A percentile compares a stretch with the other conserved stretches of the same genome.
These are phyloP conservation scores for Sicyos edulis DNA, from an alignment of 306 rosid species.

Conservation along the genomic window DNA sequence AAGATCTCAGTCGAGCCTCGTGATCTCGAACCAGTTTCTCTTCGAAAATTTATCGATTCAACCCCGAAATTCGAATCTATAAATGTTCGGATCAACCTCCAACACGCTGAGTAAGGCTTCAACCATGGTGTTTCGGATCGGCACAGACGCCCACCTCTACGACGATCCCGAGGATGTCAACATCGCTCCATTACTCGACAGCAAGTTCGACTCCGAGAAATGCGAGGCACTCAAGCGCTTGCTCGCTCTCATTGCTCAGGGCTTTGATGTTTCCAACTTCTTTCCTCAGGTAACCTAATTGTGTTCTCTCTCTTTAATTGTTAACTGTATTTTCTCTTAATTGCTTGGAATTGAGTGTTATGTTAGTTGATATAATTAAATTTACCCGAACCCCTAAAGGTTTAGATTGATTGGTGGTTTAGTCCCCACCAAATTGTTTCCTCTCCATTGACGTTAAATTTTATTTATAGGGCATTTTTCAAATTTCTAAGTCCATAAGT, in stretches of 20 bases:
- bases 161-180: conserved; percentile 92
- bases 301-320: too few relatives aligned
- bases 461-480: too few relatives aligned
- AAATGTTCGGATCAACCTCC: conserved; percentile 91
- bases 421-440: too few relatives aligned
- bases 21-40: neutral
- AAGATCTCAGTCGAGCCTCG: neutral
- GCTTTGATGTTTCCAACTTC: conserved; percentile 85
- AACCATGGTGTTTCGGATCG: conserved; percentile 84
- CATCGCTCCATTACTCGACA: conserved; percentile 77
- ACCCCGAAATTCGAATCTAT: neutral
- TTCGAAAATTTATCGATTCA: neutral
- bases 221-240: conserved; percentile 94
- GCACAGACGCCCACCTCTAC: conserved; percentile 98
- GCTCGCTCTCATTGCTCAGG: conserved; percentile 96
- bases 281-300: conserved; percentile 66
- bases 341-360: neutral
- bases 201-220: conserved; percentile 91
- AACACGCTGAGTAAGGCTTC: conserved; percentile 93
- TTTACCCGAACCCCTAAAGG: too few relatives aligned
- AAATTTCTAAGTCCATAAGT: too few relatives aligned
- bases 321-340: neutral
- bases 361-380: too few relatives aligned
- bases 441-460: too few relatives aligned
- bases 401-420: too few relatives aligned